Evolutionary conservation across 345 rosid genomes (phyloP).

Genomic region (Populus davidiana): DNA sequence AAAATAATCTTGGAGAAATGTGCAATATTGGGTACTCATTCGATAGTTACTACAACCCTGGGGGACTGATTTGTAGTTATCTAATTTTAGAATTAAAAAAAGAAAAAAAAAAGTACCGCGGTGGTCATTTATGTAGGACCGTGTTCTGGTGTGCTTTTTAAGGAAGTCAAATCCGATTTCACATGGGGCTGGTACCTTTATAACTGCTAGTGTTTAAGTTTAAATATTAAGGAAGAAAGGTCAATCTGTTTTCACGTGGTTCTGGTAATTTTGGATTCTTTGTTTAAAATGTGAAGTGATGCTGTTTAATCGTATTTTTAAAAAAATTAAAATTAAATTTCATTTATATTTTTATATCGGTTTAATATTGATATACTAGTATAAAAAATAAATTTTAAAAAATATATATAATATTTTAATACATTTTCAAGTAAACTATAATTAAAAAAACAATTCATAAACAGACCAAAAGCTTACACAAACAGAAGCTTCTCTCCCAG

Average conservation of each 20-base stretch:
- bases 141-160: not conserved
- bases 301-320: no score
- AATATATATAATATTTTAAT: no score
- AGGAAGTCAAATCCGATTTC: conserved; percentile 1
- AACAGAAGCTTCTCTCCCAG: no score
- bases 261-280: no score
- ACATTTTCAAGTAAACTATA: no score
- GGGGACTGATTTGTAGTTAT: not conserved
- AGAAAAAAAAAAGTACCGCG: not conserved
- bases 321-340: no score
- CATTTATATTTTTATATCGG: no score
- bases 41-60: not conserved
- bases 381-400: no score
- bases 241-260: not conserved
- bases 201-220: not conserved
- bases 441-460: no score
- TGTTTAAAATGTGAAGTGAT: no score
- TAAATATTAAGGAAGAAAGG: not conserved
- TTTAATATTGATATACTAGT: no score
- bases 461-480: no score
- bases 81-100: not conserved
- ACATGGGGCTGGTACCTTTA: not conserved
- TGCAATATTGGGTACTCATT: not conserved
- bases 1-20: not conserved
- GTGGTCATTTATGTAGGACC: not conserved